Base-by-base conservation (phyloP, 805 yeast genomes). In the Nakazawaea siamensis region DNA sequence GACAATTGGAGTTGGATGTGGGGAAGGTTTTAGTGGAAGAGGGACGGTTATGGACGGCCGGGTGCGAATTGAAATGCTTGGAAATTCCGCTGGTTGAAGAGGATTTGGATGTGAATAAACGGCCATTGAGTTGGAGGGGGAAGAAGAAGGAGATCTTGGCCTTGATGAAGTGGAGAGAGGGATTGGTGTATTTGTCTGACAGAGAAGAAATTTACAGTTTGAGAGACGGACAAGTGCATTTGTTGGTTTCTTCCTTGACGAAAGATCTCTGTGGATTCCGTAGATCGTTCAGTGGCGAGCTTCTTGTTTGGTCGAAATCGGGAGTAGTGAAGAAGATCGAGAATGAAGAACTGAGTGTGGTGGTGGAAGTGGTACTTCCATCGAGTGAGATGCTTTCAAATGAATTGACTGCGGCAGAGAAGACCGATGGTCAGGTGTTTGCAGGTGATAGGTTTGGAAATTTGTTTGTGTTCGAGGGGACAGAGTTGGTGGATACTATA, bases 391-490 rank as follows among this genome's bases (percentile, higher is more conserved):
- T 60, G 19, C 49, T 65, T 7, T 53, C 55, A 1, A 72, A 72
- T 41, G 42, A 56, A 13, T 42, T 70, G n/a, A 60, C 62, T 0
- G 55, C 70, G 0, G 38, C 69, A 14, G 78, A 70, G 24, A 33
- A 50, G 5, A 45, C 47, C 26, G 12, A 33, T 6, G 46, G 44
- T 2, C 51, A 58, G 3, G 37, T 68, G 2, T 45, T 65, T 5
- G 31, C 57, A 14, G 80, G 79, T 7, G 81, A 75, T 49, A 66
- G 65, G 34, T 62, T 55, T 40, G 80, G 80, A 0, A 47, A 46
- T 24, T 34, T 68, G 1, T 40, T 43, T 26, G 39, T 34, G 12
- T 26, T 34, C 29, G 42, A 51, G 3, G 43, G 45, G 38, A 27
- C 43, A 44, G 11, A 59, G 43, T 44, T 53, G 49, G 5, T 29